Base-by-base conservation (phyloP, 305 asterid genomes). In the Fraxinus paxiana region DNA sequence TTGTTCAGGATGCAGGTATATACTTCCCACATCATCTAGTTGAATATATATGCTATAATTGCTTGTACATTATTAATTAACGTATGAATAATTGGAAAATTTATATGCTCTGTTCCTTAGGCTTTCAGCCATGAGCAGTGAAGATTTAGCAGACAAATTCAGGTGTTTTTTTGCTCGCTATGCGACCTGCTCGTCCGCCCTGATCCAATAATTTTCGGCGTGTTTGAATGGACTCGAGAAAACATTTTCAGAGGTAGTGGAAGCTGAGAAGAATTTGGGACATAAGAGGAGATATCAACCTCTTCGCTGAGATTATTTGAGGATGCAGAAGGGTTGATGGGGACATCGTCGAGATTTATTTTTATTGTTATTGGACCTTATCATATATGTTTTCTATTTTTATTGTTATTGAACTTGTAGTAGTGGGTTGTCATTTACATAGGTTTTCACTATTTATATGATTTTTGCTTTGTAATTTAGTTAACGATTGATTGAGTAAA, bases 111-210 rank as follows among this genome's bases (percentile, higher is more conserved):
- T n/a, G 24, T 51, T 48, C 56, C 17, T 13, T 46, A 5, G 9
- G 63, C 24, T n/a, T 51, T 51, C 63, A n/a, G 8, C 24, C 24
- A 51, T n/a, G 63, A 17, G 22, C 24, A 51, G 1, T 51, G 7
- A 6, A 51, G 24, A 51, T 51, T 18, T n/a, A 51, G 63, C 24
- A n/a, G 63, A n/a, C 63, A 51, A 51, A n/a, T 51, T 51, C 95
- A 5, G 97, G 96, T 33, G 97, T 93, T 3, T 77, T 77, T 93
- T 92, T 79, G 94, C 97, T 24, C 90, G 96, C 65, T 17, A n/a
- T 6, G 65, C 20, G 0, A 48, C 20, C 59, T 43, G 56, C 17
- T 43, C 5, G 56, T 43, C 17, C 3, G 18, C 56, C 17, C 4
- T 48, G 20, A 15, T 48, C 7, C 18, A 15, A 46, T 13, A 43